Percentiles rank a stretch among this genome's conserved stretches.
Evolutionary conservation across 176 grass and related monocot species (phyloP).

Genomic region (Eleusine indica): DNA sequence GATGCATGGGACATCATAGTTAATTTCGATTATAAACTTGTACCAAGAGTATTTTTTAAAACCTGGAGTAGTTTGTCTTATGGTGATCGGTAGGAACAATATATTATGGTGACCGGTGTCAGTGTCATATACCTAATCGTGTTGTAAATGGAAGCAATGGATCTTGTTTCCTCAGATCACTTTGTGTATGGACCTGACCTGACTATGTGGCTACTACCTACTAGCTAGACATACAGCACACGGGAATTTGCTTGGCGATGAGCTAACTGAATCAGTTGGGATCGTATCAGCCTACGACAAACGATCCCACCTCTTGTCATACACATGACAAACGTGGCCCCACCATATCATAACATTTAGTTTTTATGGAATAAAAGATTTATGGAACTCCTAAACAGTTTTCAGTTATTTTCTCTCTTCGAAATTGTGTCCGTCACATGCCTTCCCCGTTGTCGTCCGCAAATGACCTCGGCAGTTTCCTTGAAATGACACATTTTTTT

Average conservation of each 20-base stretch:
- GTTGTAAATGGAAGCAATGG: neutral
- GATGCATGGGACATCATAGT: neutral
- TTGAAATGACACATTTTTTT: too few species aligned
- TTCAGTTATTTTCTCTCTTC: too few species aligned
- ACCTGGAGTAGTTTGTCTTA: neutral
- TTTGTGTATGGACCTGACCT: neutral
- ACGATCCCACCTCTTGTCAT: conserved; percentile 21
- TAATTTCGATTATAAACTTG: neutral
- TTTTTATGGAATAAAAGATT: neutral
- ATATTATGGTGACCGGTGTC: conserved; percentile 7
- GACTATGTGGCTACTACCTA: neutral
- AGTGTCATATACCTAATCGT: neutral
- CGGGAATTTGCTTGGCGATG: neutral
- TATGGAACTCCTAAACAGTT: too few species aligned
- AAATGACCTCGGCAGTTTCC: too few species aligned
- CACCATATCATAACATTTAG: neutral
- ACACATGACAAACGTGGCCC: conserved; percentile 7
- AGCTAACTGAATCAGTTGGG: conserved; percentile 21
- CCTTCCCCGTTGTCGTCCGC: too few species aligned
- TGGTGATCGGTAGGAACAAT: neutral
- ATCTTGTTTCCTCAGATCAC: neutral
- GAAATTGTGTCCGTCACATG: too few species aligned
- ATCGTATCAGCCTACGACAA: conserved; percentile 31
- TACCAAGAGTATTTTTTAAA: neutral
- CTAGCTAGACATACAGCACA: neutral